A percentile compares a stretch with the other conserved stretches of the same genome.
These are phyloP conservation scores for Tylopilus vinaceipallidus DNA, from an alignment of 768 basidiomycete genomes.

Conservation along the genomic window DNA sequence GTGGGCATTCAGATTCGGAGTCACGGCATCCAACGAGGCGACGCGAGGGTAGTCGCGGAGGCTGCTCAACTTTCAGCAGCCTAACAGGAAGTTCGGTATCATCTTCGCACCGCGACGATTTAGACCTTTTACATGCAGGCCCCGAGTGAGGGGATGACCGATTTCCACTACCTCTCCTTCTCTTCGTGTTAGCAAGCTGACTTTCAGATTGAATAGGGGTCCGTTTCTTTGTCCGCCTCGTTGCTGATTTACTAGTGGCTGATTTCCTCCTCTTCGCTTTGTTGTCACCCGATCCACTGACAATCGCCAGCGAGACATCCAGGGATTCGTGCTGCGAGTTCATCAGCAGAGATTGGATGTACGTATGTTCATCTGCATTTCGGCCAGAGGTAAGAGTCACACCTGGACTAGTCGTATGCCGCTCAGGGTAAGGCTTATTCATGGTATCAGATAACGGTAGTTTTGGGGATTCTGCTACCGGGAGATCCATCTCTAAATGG, in stretches of 20 bases:
- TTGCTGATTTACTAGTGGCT: background rate
- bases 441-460: slow-evolving; percentile 22
- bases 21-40: background rate
- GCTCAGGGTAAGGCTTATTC: slow-evolving; percentile 16
- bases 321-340: background rate
- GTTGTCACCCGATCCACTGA: background rate
- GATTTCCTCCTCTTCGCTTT: slow-evolving; percentile 12
- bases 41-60: slow-evolving; percentile 11
- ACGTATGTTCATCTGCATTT: background rate
- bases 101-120: background rate
- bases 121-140: slow-evolving; percentile 24
- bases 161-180: slow-evolving; percentile 2
- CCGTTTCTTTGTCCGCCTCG: slow-evolving; percentile 10
- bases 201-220: background rate
- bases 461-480: slow-evolving; percentile 20
- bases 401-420: background rate
- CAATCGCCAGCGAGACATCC: background rate
- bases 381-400: background rate
- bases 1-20: background rate
- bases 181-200: background rate
- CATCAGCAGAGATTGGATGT: background rate
- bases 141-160: background rate
- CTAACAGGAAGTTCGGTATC: background rate
- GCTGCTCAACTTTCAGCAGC: too few relatives aligned
- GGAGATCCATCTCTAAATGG: slow-evolving; percentile 25